phyloP scores from a whole-genome alignment of 371 early-diverging fungal genomes.

The Mucor racemosus region DNA sequence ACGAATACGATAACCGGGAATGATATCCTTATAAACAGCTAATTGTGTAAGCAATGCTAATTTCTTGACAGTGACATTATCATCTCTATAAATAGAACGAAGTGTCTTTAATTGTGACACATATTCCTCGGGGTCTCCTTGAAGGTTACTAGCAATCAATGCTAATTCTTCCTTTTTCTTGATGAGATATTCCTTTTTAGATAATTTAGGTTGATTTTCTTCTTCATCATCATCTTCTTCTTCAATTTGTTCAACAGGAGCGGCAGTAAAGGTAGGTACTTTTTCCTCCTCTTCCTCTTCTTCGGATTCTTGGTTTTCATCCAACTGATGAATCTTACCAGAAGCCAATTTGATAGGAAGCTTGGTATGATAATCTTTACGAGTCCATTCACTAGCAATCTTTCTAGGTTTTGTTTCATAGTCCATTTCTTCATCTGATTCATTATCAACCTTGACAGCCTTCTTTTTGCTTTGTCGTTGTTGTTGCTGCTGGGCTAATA shows the following conservation, averaged over 20 bases:
- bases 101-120: conserved; percentile 66
- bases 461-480: conserved; percentile 15
- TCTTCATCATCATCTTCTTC: conserved; percentile 31
- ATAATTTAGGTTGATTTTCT: conserved; percentile 25
- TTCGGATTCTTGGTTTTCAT: conserved; percentile 35
- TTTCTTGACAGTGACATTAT: conserved; percentile 63
- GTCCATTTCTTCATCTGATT: conserved; percentile 68
- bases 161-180: conserved; percentile 83
- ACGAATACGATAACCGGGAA: conserved; percentile 95
- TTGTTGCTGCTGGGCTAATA: conserved; percentile 19
- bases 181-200: conserved; percentile 63
- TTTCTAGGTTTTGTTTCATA: conserved; percentile 66
- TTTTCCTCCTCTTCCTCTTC: conserved; percentile 26
- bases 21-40: conserved; percentile 91
- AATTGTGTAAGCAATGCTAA: conserved; percentile 84
- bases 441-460: conserved; percentile 21
- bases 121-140: conserved; percentile 82
- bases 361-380: conserved; percentile 53
- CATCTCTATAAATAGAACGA: conserved; percentile 61
- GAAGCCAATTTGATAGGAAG: conserved; percentile 71
- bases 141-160: conserved; percentile 68
- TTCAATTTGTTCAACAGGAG: conserved; percentile 10
- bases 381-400: conserved; percentile 56
- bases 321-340: conserved; percentile 51
- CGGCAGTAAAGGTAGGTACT: neutral